Conservation (phyloP, 1,284 basidiomycete genomes). For the Sanghuangporus sanghuang region DNA sequence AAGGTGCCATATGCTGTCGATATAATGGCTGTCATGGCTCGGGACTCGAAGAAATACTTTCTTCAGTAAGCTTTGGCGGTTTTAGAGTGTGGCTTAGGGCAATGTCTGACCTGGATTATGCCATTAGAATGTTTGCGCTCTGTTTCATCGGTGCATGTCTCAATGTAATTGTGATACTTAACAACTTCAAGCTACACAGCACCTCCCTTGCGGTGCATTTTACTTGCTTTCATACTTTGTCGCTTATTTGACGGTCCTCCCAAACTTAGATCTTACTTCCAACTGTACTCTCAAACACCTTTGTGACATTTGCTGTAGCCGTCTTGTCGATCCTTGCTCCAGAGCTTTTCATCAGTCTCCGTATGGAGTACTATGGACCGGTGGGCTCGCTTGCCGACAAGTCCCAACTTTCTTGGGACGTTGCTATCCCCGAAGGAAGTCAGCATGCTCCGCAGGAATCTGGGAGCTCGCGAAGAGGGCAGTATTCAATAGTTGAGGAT, state of each 20-base stretch:
- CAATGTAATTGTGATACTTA: not conserved
- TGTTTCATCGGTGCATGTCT: conserved; percentile 3
- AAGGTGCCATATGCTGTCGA: not conserved
- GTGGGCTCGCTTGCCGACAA: not conserved
- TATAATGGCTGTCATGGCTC: conserved; percentile 2
- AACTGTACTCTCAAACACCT: not conserved
- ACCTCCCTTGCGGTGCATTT: not conserved
- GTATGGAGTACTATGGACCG: conserved; percentile 9
- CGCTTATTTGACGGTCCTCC: not conserved
- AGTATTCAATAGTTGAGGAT: not conserved
- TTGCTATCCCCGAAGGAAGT: not conserved
- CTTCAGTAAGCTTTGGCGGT: not conserved
- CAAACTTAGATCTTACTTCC: not conserved
- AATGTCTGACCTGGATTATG: not conserved
- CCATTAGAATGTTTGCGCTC: not conserved
- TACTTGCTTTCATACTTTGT: not conserved
- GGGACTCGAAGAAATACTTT: conserved; percentile 9
- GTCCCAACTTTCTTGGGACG: conserved; percentile 4
- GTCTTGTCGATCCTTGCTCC: conserved; percentile 1
- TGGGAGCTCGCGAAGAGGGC: not conserved
- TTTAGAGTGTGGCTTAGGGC: not conserved
- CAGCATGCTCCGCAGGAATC: not conserved
- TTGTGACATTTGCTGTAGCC: not conserved
- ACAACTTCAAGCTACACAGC: not conserved
- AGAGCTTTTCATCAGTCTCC: conserved; percentile 2